phyloP scores from a whole-genome alignment of 1,139 yeast species.

The Pichia kudriavzevii region DNA sequence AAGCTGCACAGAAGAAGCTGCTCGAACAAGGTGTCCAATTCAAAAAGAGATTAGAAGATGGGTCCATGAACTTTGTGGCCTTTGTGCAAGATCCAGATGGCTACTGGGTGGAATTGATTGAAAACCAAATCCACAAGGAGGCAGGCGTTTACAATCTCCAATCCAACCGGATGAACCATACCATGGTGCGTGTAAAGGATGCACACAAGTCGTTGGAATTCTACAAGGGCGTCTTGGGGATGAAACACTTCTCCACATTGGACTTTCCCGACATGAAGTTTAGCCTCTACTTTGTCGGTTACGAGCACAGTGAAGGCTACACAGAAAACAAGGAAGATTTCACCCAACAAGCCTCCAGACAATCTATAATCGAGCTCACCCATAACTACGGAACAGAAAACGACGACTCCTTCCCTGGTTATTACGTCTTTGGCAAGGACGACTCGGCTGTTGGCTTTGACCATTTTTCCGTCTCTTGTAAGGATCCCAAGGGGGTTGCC shows the following conservation, averaged over 20 bases:
- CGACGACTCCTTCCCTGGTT: slow-evolving; percentile 59
- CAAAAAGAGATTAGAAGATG: slow-evolving; percentile 78
- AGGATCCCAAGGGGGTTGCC: slow-evolving; percentile 54
- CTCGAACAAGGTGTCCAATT: slow-evolving; percentile 59
- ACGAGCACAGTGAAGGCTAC: slow-evolving; percentile 34
- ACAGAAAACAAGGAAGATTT: slow-evolving; percentile 31
- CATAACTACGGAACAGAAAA: slow-evolving; percentile 93
- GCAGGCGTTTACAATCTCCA: slow-evolving; percentile 34
- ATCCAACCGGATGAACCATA: slow-evolving; percentile 69
- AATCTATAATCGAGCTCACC: slow-evolving; percentile 78
- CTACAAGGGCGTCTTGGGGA: slow-evolving; percentile 71
- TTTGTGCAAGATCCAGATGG: slow-evolving; percentile 94
- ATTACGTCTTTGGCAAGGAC: slow-evolving; percentile 68
- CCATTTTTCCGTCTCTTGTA: slow-evolving; percentile 71
- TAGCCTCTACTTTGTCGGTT: slow-evolving; percentile 79
- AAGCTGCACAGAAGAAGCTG: slow-evolving; percentile 49
- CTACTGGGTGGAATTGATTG: slow-evolving; percentile 90
- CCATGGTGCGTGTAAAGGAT: slow-evolving; percentile 91
- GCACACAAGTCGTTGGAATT: slow-evolving; percentile 67
- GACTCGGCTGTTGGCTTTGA: slow-evolving; percentile 86
- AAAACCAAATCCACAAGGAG: slow-evolving; percentile 42
- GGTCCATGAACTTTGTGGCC: slow-evolving; percentile 88
- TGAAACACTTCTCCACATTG: slow-evolving; percentile 54
- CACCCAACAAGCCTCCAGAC: slow-evolving; percentile 36
- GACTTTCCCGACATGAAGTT: slow-evolving; percentile 67